Evolutionary conservation across 768 basidiomycete species (phyloP), one percentile per base, ranked within the genome.

Genomic region (Hygrophorus pudorinus): DNA sequence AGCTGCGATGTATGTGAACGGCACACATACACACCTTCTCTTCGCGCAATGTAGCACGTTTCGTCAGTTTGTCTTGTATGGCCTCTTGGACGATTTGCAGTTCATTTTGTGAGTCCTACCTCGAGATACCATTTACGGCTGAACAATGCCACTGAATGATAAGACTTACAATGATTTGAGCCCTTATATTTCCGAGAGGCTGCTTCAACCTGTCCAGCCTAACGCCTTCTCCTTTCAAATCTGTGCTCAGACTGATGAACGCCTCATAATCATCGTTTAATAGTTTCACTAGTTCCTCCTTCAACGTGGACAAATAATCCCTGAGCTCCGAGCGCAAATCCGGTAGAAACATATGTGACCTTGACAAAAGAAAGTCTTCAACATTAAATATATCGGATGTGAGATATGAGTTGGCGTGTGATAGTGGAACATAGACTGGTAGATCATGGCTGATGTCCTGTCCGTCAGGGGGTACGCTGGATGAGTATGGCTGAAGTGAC

Each of bases 191-290:
- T 7, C 56, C 62, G 41, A 99, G 59, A 0, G 94, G 93, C 18
- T 60, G 61, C 51, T 80, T 79, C 46, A 99, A 58, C 46, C 73
- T 67, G 46, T 73, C 70, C 53, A 94, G 59, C 50, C 89, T 70
- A 31, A 71, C 68, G 2, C 86, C 85, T 63, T 97, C 93, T 35
- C 85, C 90, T 51, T 81, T 75, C 51, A 98, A 60, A 54, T 97
- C 91, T 2, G 93, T 92, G 51, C 93, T 93, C 24, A 99, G 70
- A 53, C 87, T 90, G 55, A 98, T 94, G 59, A 98, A 99, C 11
- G 92, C 92, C 60, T 92, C 92, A 56, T 98, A 99, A 64, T 98
- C 96, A 53, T 91, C 85, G 62, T 99, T 98, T 59, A 98, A 96
- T 56, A 98, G 78, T 55, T 81, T 81, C 24, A 98, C 91, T 29